Evolutionary conservation across 2,329 filamentous ascomycete species (phyloP), one percentile per base, ranked within the genome.

Genomic region (Paraconiothyrium sp.): DNA sequence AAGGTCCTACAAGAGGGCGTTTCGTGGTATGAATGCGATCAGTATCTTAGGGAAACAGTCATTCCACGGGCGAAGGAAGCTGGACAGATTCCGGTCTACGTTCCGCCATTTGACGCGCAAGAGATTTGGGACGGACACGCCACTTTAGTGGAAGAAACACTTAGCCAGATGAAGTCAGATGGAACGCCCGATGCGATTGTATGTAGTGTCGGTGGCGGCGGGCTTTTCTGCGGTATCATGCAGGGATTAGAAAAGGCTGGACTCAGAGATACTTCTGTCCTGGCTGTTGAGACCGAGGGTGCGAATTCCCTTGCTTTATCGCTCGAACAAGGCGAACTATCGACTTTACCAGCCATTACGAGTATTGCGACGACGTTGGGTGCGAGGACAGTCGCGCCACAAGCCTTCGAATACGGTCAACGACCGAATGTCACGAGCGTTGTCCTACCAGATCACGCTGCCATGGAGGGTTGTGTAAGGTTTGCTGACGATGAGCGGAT

Each of bases 401-500:
- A 85, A 68, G 87, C 90, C 0, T 92, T 90, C 78, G 84, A 88
- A 66, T 87, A 85, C 1, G 76, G 83, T 43, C 72, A 79, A 0
- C 77, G 86, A 43, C 77, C 86, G 24, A 79, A 80, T 39, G 84
- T 90, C 20, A 82, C 82, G 49, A 89, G 85, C 65, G 79, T 86
- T 4, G 89, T 92, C 0, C 81, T 94, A 24, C 84, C 81, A 4
- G 92, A 95, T 70, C 87, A 86, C 2, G 91, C 94, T 71, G 93
- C 94, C 0, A 92, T 91, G 30, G 85, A 89, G 75, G 92, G 89
- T 6, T 91, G 90, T 58, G 87, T 90, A 65, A 82, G 86, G 32
- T 89, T 97, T 68, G 89, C 92, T 11, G 90, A 97, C 64, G 92
- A 96, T 63, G 91, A 93, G 67, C 82, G 90, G 37, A 80, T 93